These are phyloP conservation scores for Pseudocercospora fuligena DNA, from an alignment of 2,329 filamentous ascomycete species.

Conservation along the genomic window DNA sequence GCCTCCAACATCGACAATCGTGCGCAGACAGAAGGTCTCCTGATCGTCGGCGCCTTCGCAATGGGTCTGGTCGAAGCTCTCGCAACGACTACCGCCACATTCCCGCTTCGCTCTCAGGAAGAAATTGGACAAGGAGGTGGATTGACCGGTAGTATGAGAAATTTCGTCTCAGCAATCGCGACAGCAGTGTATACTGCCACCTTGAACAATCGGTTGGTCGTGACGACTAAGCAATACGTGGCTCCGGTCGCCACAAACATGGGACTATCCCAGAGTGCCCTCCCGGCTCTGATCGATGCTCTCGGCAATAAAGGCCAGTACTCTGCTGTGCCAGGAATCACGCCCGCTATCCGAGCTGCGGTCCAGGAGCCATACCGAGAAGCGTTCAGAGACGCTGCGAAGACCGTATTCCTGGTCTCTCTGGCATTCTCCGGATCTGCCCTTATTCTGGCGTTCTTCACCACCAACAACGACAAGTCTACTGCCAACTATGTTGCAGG, in stretches of 20 bases:
- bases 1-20: slow-evolving; percentile 29
- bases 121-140: slow-evolving; percentile 33
- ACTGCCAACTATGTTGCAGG: slow-evolving; percentile 26
- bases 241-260: slow-evolving; percentile 22
- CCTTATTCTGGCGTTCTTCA: slow-evolving; percentile 30
- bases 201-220: slow-evolving; percentile 28
- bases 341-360: slow-evolving; percentile 25
- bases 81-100: slow-evolving; percentile 31
- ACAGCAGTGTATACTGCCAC: slow-evolving; percentile 30
- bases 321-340: slow-evolving; percentile 28
- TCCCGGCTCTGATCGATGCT: slow-evolving; percentile 22
- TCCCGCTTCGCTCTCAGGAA: slow-evolving; percentile 33
- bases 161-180: slow-evolving; percentile 31
- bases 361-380: slow-evolving; percentile 28
- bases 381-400: slow-evolving; percentile 25
- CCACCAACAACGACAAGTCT: slow-evolving; percentile 31
- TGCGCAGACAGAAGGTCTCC: slow-evolving; percentile 25
- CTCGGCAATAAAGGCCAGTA: slow-evolving; percentile 22
- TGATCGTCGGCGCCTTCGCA: slow-evolving; percentile 28
- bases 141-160: slow-evolving; percentile 27
- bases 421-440: slow-evolving; percentile 32
- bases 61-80: slow-evolving; percentile 31
- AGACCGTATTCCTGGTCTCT: slow-evolving; percentile 30
- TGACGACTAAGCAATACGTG: slow-evolving; percentile 25
- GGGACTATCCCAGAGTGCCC: slow-evolving; percentile 26